Conservation (phyloP, 176 grass and related monocot species). For the Carex scoparia region DNA sequence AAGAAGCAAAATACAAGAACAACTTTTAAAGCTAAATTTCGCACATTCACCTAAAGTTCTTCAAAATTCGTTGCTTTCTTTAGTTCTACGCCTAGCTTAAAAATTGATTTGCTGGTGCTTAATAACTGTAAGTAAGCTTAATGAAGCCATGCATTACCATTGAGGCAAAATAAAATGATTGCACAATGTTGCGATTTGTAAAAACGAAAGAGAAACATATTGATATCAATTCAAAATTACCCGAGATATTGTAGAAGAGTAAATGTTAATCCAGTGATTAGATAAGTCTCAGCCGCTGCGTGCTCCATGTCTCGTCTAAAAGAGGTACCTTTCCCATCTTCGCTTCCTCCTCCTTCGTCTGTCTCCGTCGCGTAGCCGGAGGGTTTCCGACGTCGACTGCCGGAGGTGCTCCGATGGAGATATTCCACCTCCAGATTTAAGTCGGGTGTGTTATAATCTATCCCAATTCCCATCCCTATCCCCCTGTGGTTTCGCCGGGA, state of each 20-base stretch:
- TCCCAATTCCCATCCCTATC: constrained; percentile 7
- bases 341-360: not conserved
- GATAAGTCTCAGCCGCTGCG: constrained; percentile 81
- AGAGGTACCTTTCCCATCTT: not conserved
- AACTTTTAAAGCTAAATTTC: not conserved
- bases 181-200: not conserved
- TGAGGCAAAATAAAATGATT: not conserved
- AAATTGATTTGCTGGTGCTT: not conserved
- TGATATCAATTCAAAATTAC: constrained; percentile 31
- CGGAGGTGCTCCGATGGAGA: constrained; percentile 37
- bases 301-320: constrained; percentile 15
- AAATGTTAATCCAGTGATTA: constrained; percentile 71
- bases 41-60: not conserved
- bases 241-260: constrained; percentile 77
- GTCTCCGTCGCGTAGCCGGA: constrained; percentile 1
- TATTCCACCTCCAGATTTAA: constrained; percentile 33
- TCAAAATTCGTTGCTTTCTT: not conserved
- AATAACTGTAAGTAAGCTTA: not conserved
- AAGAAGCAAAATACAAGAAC: not conserved
- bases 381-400: constrained; percentile 30
- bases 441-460: not conserved
- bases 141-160: not conserved
- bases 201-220: not conserved
- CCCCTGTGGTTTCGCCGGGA: not conserved
- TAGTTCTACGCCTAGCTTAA: not conserved